Evolutionary conservation across 768 basidiomycete species (phyloP).

Genomic region (Suillus subaureus): DNA sequence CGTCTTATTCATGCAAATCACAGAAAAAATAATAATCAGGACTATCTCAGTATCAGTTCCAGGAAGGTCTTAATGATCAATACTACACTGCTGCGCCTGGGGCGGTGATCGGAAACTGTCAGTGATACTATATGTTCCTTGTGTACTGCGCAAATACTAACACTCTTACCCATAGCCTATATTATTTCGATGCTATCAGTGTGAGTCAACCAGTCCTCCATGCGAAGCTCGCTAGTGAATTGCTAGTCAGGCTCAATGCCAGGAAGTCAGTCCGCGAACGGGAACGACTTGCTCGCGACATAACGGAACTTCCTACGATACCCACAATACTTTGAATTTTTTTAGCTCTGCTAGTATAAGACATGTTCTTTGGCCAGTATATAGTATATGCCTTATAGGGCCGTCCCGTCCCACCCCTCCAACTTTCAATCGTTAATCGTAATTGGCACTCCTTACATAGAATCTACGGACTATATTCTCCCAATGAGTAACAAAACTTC

Average conservation of each 20-base stretch:
- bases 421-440: background rate
- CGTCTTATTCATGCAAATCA: too few species aligned
- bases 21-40: background rate
- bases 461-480: background rate
- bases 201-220: slow-evolving; percentile 13
- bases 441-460: background rate
- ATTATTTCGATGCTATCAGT: slow-evolving; percentile 27
- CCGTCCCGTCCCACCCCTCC: background rate
- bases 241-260: slow-evolving; percentile 10
- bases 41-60: slow-evolving; percentile 19
- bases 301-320: slow-evolving; percentile 20
- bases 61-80: background rate
- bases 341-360: background rate
- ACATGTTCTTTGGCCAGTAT: background rate
- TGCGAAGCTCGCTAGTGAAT: background rate
- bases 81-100: slow-evolving; percentile 18
- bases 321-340: slow-evolving; percentile 12
- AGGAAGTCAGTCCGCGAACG: slow-evolving; percentile 20
- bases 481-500: background rate
- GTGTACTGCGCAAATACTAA: background rate
- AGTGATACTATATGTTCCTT: background rate
- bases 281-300: background rate
- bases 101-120: slow-evolving; percentile 22
- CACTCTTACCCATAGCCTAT: slow-evolving; percentile 14
- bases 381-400: background rate